Base-by-base conservation (phyloP, 768 basidiomycete genomes). In the Crucibulum laeve region DNA sequence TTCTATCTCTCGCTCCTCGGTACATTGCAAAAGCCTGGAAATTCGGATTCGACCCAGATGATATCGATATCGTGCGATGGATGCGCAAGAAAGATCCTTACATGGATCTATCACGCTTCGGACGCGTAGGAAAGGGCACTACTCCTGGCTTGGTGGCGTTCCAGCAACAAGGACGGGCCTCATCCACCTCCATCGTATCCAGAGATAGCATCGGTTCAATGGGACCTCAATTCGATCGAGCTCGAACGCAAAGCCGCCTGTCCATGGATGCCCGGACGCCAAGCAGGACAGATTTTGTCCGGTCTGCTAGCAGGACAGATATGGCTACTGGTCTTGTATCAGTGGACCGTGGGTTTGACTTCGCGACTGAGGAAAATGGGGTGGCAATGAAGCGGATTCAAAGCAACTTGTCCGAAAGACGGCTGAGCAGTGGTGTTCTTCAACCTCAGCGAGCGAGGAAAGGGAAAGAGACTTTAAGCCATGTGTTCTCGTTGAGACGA, bases 371-470 rank as follows among this genome's bases (percentile, higher is more conserved):
- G 63, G 93, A 96, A 60, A 74, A 77, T 44, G 92, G 93, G 28
- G 82, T 91, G 30, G 89, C 87, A 28, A 86, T 91, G 65, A 79
- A 77, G 45, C 72, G 90, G 38, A 84, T 92, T 67, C 90, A 91
- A 63, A 87, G 73, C 42, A 82, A 87, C 56, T 62, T 91, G 23
- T 91, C 89, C 2, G 84, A 82, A 55, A 59, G 67, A 36, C 41
- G 57, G 62, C 28, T 6, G 24, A 8, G 11, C 14, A 22, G 38
- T 10, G 4, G 41, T 13, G 3, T 17, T 26, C 51, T n/a, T n/a
- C n/a, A n/a, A n/a, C n/a, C n/a, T n/a, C n/a, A n/a, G 23, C 38
- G 42, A n/a, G 43, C 52, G 22, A 47, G 24, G 33, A 69, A 68
- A 46, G 66, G 69, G 23, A 69, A 65, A 53, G 67, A 64, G 28